phyloP scores from a whole-genome alignment of 78 protist genomes.

The Cavenderia fasciculata region DNA sequence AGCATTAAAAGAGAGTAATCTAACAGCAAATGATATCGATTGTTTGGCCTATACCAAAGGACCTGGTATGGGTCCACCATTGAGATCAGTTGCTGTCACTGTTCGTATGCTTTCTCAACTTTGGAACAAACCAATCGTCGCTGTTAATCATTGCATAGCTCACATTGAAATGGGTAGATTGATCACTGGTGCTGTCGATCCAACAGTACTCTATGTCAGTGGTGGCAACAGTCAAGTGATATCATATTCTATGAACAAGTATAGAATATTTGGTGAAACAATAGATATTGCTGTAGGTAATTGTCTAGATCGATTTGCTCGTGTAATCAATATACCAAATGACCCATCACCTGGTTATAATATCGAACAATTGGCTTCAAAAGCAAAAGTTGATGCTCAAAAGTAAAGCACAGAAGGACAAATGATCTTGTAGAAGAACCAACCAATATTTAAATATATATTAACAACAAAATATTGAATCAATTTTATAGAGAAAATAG shows the following conservation, averaged over 20 bases:
- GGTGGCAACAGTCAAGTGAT: slow-evolving; percentile 99
- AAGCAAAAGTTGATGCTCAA: no score
- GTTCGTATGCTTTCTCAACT: slow-evolving; percentile 96
- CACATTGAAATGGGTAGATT: slow-evolving; percentile 99
- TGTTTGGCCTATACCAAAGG: slow-evolving; percentile 94
- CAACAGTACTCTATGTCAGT: slow-evolving; percentile 98
- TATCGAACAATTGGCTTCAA: slow-evolving; percentile 98
- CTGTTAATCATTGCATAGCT: slow-evolving; percentile 98
- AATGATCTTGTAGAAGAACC: no score
- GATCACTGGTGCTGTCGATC: slow-evolving; percentile 94
- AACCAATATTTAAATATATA: background rate
- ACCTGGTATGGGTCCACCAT: slow-evolving; percentile 99
- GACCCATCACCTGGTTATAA: slow-evolving; percentile 99
- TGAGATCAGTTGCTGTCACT: slow-evolving; percentile 90
- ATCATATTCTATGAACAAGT: slow-evolving; percentile 81
- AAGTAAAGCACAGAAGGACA: no score
- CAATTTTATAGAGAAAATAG: background rate
- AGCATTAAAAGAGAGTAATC: slow-evolving; percentile 87
- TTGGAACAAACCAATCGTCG: slow-evolving; percentile 96
- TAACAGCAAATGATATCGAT: slow-evolving; percentile 82
- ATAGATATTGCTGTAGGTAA: slow-evolving; percentile 99
- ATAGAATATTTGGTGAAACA: slow-evolving; percentile 99
- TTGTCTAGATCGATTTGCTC: slow-evolving; percentile 95
- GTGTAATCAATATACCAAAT: slow-evolving; percentile 90
- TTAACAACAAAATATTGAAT: slow-evolving; percentile 4